Evolutionary conservation across 2,329 filamentous ascomycete species (phyloP).

Genomic region (Ophiostoma quercus): DNA sequence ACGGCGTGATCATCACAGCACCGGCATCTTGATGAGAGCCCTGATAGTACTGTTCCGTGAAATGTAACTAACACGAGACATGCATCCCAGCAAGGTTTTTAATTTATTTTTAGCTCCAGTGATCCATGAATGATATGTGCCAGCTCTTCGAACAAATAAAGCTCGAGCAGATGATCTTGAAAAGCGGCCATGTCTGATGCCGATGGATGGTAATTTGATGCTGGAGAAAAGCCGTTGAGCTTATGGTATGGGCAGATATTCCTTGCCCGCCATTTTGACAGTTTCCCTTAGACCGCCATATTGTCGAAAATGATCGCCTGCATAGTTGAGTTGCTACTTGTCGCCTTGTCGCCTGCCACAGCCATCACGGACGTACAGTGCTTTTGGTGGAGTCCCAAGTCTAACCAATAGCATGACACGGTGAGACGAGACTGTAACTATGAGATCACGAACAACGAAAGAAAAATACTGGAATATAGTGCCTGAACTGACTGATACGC

Average conservation of each 20-base stretch:
- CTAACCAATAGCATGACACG: background rate
- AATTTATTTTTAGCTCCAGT: no score
- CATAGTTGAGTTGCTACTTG: no score
- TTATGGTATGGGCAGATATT: no score
- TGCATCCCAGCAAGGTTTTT: no score
- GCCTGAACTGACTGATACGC: background rate
- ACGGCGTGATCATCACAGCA: background rate
- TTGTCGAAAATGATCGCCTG: no score
- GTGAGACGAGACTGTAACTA: background rate
- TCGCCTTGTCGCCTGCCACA: no score
- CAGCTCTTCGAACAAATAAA: slow-evolving; percentile 20
- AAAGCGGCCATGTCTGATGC: slow-evolving; percentile 21
- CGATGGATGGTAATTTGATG: slow-evolving; percentile 1
- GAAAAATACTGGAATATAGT: no score
- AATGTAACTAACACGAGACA: background rate
- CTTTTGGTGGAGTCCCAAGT: background rate
- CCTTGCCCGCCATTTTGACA: no score
- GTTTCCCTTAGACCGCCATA: no score
- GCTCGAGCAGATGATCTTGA: slow-evolving; percentile 17
- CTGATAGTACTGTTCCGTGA: background rate
- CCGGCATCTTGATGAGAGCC: background rate
- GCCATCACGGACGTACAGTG: no score
- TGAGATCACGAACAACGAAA: background rate
- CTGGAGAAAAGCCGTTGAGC: no score
- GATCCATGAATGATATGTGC: slow-evolving; percentile 3